Conservation (phyloP, 192 early-diverging fungal genomes). For the Endogone sp. region DNA sequence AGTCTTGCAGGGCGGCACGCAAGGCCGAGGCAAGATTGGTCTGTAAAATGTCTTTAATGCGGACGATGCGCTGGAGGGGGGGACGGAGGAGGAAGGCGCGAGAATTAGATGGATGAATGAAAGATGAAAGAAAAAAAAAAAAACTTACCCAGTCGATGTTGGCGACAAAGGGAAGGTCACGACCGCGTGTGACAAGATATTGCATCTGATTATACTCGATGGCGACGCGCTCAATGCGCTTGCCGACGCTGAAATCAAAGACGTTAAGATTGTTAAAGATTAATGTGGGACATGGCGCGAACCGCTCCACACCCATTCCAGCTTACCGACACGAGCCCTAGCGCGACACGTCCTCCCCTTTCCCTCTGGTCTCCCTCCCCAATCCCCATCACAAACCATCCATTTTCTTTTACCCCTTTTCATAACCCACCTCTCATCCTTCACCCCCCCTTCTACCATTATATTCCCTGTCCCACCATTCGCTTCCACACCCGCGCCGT, state of each 20-base stretch:
- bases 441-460: neutral
- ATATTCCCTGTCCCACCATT: no score
- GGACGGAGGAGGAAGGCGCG: neutral
- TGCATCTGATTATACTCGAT: slow-evolving; percentile 84
- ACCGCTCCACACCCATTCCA: no score
- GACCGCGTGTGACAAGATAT: slow-evolving; percentile 62
- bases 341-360: neutral
- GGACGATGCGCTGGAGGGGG: slow-evolving; percentile 48
- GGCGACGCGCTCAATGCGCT: slow-evolving; percentile 78
- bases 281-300: no score
- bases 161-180: slow-evolving; percentile 61
- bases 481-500: no score
- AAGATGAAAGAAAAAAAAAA: slow-evolving; percentile 6
- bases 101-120: neutral
- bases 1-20: slow-evolving; percentile 36
- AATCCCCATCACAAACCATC: no score
- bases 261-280: neutral
- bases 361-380: neutral
- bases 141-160: slow-evolving; percentile 68
- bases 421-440: neutral
- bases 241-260: slow-evolving; percentile 39
- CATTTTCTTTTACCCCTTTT: neutral
- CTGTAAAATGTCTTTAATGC: slow-evolving; percentile 71
- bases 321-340: neutral
- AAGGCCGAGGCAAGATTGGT: slow-evolving; percentile 55